Evolutionary conservation across 1,139 yeast species (phyloP), one percentile per base, ranked within the genome.

Genomic region (Kluyveromyces sp.): DNA sequence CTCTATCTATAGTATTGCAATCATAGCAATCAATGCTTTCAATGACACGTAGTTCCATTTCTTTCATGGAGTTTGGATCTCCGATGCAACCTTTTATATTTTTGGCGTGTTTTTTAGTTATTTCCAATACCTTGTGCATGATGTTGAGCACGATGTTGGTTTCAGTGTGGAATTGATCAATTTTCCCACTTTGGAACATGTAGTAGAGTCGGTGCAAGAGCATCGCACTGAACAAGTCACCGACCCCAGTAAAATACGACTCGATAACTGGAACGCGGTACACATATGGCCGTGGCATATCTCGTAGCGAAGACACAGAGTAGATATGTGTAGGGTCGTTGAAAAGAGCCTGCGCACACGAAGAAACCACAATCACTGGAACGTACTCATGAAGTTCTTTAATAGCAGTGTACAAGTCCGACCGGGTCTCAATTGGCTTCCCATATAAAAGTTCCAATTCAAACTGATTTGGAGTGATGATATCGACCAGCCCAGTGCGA

Each of bases 191-290:
- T 25, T 41, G 25, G 7, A 54, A 41, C 38, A 54, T 55, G 32
- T 51, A 54, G 45, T 55, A 58, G 3, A 68, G 54, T 38, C 78
- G 72, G 55, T 81, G 85, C n/a, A 81, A 60, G 15, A 82, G 59
- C 27, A 82, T 59, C 0, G 86, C 85, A 3, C 85, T 70, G 55
- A 83, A 83, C 39, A 83, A 61, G 57, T 83, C 90, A 1, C 89
- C 89, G 2, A 83, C 85, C 0, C 89, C 89, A 0, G 89, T 82
- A 59, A 82, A 83, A 50, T 81, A 77, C 1, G 87, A 80, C 49
- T 79, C 75, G 37, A 83, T 79, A 39, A 71, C 63, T 5, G 81
- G 79, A 3, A 81, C 69, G 49, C 69, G 67, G 51, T 73, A 79
- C 46, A 61, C 46, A 47, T 58, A n/a, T 15, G 37, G 37, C 41